phyloP scores from a whole-genome alignment of 2,329 filamentous ascomycete genomes.

The Monascus ruber region DNA sequence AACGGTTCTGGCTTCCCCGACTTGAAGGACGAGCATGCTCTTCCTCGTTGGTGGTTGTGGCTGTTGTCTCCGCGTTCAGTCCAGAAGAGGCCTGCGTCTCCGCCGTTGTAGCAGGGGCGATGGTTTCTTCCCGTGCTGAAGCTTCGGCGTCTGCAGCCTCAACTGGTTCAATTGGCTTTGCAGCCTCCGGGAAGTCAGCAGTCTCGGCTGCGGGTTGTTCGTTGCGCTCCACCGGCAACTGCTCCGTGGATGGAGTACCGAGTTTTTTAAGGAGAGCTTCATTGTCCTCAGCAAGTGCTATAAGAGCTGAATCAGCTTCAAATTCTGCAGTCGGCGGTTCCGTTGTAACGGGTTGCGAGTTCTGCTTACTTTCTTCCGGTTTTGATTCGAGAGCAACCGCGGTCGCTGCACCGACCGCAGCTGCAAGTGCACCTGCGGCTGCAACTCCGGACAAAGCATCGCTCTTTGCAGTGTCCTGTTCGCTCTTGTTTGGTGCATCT shows the following conservation, averaged over 20 bases:
- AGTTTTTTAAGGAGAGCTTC: constrained; percentile 21
- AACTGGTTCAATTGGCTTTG: not conserved
- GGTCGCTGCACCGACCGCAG: constrained; percentile 7
- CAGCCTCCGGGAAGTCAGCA: not conserved
- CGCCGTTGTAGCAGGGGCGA: constrained; percentile 3
- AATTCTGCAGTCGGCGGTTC: constrained; percentile 18
- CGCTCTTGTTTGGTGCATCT: not conserved
- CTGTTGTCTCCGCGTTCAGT: constrained; percentile 1
- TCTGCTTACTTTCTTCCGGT: constrained; percentile 13
- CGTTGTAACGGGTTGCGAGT: constrained; percentile 6
- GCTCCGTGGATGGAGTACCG: constrained; percentile 19
- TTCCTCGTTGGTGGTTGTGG: constrained; percentile 1
- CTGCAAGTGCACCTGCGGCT: constrained; percentile 15
- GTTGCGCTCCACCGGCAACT: constrained; percentile 52
- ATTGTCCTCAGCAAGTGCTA: constrained; percentile 21
- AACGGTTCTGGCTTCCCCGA: constrained; percentile 29
- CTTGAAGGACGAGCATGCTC: constrained; percentile 21
- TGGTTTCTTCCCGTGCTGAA: constrained; percentile 3
- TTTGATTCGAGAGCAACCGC: constrained; percentile 6
- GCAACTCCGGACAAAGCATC: constrained; percentile 13
- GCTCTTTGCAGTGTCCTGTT: constrained; percentile 3
- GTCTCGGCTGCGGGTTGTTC: constrained; percentile 71
- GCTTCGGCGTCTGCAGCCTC: constrained; percentile 2
- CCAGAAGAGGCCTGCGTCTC: not conserved
- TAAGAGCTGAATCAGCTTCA: constrained; percentile 19